phyloP scores from a whole-genome alignment of 768 basidiomycete species.

The Kwoniella newhampshirensis region DNA sequence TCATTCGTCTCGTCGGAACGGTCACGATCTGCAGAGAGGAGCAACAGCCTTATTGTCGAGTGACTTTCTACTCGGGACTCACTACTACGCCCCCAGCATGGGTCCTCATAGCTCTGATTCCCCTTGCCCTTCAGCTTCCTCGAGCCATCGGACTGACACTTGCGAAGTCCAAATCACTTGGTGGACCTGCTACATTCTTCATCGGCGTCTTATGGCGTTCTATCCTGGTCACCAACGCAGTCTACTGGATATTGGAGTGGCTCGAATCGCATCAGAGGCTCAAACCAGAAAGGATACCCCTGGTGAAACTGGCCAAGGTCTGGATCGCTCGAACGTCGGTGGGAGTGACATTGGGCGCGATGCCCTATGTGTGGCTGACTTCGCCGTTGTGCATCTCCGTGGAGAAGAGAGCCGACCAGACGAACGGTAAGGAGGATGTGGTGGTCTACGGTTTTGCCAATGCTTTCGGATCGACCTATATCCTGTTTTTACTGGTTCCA shows the following conservation, averaged over 20 bases:
- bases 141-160: slow-evolving; percentile 62
- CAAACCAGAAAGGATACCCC: slow-evolving; percentile 41
- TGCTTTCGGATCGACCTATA: slow-evolving; percentile 81
- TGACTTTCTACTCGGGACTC: slow-evolving; percentile 82
- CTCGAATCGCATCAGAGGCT: slow-evolving; percentile 58
- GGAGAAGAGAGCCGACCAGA: slow-evolving; percentile 44
- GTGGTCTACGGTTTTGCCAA: slow-evolving; percentile 81
- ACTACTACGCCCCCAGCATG: slow-evolving; percentile 65
- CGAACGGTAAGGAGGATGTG: slow-evolving; percentile 45
- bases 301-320: slow-evolving; percentile 62
- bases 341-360: slow-evolving; percentile 56
- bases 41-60: slow-evolving; percentile 81
- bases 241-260: slow-evolving; percentile 83
- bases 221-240: slow-evolving; percentile 62
- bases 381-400: slow-evolving; percentile 75
- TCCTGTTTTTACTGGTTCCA: slow-evolving; percentile 72
- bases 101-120: slow-evolving; percentile 63
- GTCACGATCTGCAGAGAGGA: slow-evolving; percentile 94
- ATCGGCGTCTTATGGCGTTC: slow-evolving; percentile 60
- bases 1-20: slow-evolving; percentile 71
- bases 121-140: slow-evolving; percentile 63
- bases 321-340: slow-evolving; percentile 63
- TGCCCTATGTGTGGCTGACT: slow-evolving; percentile 67
- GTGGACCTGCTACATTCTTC: slow-evolving; percentile 68
- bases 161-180: slow-evolving; percentile 67